Evolutionary conservation across 1,139 yeast species (phyloP), one percentile per base, ranked within the genome.

Genomic region (Debaryomycetaceae sp.): DNA sequence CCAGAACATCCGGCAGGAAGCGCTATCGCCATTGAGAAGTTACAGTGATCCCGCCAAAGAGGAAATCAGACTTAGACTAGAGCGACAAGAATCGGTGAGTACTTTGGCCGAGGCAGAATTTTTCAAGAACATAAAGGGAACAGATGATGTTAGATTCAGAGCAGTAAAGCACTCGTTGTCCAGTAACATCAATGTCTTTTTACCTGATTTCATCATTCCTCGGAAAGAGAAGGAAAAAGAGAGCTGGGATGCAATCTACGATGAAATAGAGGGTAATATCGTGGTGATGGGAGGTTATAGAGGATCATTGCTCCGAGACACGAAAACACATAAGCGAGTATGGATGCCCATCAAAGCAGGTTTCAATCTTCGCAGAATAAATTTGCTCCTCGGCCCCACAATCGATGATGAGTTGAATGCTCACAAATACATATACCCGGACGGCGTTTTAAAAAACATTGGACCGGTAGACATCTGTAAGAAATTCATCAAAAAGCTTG

Each of bases 321-420:
- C 78, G 0, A 69, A 68, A 28, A 83, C 95, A 0, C 65, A 70
- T 14, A 77, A 82, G 44, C 68, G 92, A 38, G 77, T 86, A 1
- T 89, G 97, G 97, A 78, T 89, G 28, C 97, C 97, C 0, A 58
- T 88, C 26, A 84, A 85, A 52, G 96, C 94, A 0, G 96, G 96
- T 0, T 73, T 89, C 41, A 81, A 87, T 50, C 65, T 88, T 33
- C 67, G 83, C 16, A 84, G 81, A 52, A 78, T 83, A 43, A 81
- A 86, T 63, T 63, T 89, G 22, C 62, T 81, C 6, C 67, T 89
- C 13, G 96, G 96, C 0, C 92, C 94, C 0, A 65, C 61, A 0
- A 81, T 74, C 40, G 79, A 79, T 39, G 96, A 85, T 54, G 81
- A 80, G 46, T 46, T 69, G 19, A 63, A 66, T 34, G 79, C 83